Evolutionary conservation across 805 yeast genomes (phyloP).

Genomic region (Sporopachydermia lactativora): DNA sequence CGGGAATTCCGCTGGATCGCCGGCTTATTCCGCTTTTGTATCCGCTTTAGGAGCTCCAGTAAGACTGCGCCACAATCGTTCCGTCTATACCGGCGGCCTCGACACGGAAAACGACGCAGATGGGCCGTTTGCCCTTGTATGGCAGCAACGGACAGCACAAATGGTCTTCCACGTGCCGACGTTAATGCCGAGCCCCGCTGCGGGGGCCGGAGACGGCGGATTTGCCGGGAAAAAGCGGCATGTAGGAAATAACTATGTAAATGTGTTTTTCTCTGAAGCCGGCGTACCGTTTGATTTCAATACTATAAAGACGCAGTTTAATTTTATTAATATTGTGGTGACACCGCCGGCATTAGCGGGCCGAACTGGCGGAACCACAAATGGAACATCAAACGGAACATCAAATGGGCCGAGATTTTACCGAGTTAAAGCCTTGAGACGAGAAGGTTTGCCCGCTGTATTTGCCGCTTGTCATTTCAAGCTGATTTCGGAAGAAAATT

Average conservation of each 20-base stretch:
- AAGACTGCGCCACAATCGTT: slow-evolving; percentile 37
- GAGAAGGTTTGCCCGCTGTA: slow-evolving; percentile 61
- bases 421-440: slow-evolving; percentile 49
- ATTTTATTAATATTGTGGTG: slow-evolving; percentile 67
- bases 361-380: not conserved
- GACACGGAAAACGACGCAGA: slow-evolving; percentile 57
- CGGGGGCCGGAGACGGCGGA: slow-evolving; percentile 24
- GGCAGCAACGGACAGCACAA: slow-evolving; percentile 61
- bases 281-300: slow-evolving; percentile 55
- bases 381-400: slow-evolving; percentile 5
- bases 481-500: slow-evolving; percentile 41
- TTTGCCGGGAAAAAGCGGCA: slow-evolving; percentile 60
- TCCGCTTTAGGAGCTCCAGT: slow-evolving; percentile 44
- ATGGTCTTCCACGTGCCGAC: slow-evolving; percentile 70
- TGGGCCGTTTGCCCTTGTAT: slow-evolving; percentile 61
- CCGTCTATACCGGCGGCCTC: slow-evolving; percentile 62
- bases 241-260: slow-evolving; percentile 76
- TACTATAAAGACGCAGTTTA: slow-evolving; percentile 63
- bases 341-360: slow-evolving; percentile 36
- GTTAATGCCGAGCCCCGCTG: slow-evolving; percentile 48
- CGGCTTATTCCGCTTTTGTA: slow-evolving; percentile 44
- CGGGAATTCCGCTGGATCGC: slow-evolving; percentile 49
- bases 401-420: slow-evolving; percentile 18
- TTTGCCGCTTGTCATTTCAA: slow-evolving; percentile 68
- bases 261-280: slow-evolving; percentile 70